A percentile compares a stretch with the other conserved stretches of the same genome.
Conservation (phyloP, 1,284 basidiomycete species). For the Omphalotus olearius region DNA sequence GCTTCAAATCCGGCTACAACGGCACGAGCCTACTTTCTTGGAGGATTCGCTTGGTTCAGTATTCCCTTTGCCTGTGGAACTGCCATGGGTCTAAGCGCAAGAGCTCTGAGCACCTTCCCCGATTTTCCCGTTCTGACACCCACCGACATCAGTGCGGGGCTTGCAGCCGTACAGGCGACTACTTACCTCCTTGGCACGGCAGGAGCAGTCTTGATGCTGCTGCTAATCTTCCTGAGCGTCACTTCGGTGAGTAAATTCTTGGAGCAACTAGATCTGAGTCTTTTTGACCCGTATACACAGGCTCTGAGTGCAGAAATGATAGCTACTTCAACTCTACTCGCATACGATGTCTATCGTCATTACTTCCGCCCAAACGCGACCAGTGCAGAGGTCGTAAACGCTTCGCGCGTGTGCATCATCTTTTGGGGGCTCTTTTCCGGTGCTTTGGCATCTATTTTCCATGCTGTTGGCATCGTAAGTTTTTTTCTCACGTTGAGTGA, state of each 20-base stretch:
- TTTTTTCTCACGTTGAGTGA: constrained; percentile 25
- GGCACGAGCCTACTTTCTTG: constrained; percentile 25
- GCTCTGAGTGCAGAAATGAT: constrained; percentile 36
- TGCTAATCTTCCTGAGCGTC: constrained; percentile 28
- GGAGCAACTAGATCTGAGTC: no score
- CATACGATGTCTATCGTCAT: constrained; percentile 34
- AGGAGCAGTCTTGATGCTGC: constrained; percentile 22
- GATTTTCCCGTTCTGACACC: constrained; percentile 15
- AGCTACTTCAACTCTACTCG: constrained; percentile 32
- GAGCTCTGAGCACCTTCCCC: constrained; percentile 14
- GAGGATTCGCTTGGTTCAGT: constrained; percentile 26
- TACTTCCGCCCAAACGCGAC: constrained; percentile 22
- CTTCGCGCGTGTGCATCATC: constrained; percentile 29
- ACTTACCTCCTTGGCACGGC: constrained; percentile 21
- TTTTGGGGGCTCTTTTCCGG: constrained; percentile 41
- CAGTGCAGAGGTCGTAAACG: constrained; percentile 23
- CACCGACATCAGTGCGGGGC: constrained; percentile 23
- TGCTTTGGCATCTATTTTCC: constrained; percentile 42
- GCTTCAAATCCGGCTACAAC: constrained; percentile 23
- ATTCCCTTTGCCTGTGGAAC: constrained; percentile 23
- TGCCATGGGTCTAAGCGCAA: constrained; percentile 20
- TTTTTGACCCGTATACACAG: not conserved
- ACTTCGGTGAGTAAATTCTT: constrained; percentile 23
- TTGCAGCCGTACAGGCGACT: constrained; percentile 23
- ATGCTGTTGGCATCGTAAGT: constrained; percentile 38